Percentiles rank a stretch among this genome's conserved stretches.
These are phyloP conservation scores for Elongisporangium prolatum DNA, from an alignment of 352 stramenopile genomes.

Conservation along the genomic window DNA sequence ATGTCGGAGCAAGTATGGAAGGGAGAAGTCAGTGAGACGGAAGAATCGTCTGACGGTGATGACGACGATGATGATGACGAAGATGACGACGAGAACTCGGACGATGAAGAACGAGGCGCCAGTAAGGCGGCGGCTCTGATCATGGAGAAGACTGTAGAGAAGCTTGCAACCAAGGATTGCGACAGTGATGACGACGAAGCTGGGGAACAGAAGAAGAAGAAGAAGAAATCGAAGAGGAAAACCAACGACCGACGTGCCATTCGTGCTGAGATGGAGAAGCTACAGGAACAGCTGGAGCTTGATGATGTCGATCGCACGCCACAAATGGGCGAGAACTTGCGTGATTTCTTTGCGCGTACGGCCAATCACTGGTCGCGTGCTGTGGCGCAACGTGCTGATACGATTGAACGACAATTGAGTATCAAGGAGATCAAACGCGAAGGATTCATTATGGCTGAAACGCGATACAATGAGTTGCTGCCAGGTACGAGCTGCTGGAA, in stretches of 20 bases:
- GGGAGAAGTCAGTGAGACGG: slow-evolving; percentile 78
- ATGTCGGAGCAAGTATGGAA: slow-evolving; percentile 94
- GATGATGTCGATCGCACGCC: slow-evolving; percentile 66
- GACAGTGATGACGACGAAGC: slow-evolving; percentile 18
- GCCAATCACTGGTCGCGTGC: slow-evolving; percentile 59
- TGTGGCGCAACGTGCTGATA: slow-evolving; percentile 55
- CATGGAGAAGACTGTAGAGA: slow-evolving; percentile 52
- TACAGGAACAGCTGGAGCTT: slow-evolving; percentile 74
- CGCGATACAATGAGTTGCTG: slow-evolving; percentile 77
- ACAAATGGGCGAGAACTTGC: slow-evolving; percentile 79
- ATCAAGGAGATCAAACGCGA: slow-evolving; percentile 88
- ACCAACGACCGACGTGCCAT: slow-evolving; percentile 61
- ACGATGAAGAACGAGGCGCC: slow-evolving; percentile 27
- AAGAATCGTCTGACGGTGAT: slow-evolving; percentile 79
- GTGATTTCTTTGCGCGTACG: slow-evolving; percentile 86
- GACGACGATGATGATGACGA: slow-evolving; percentile 70
- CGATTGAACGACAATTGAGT: slow-evolving; percentile 60
- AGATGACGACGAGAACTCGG: slow-evolving; percentile 41
- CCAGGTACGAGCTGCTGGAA: slow-evolving; percentile 30
- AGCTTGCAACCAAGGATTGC: slow-evolving; percentile 48
- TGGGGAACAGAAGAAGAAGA: slow-evolving; percentile 50
- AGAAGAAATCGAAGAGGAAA: slow-evolving; percentile 57
- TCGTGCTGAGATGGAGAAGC: slow-evolving; percentile 78
- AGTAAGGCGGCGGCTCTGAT: slow-evolving; percentile 26
- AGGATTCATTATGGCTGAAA: slow-evolving; percentile 66